Base-by-base conservation (phyloP, 2,329 filamentous ascomycete species). In the Fusarium austroafricanum region DNA sequence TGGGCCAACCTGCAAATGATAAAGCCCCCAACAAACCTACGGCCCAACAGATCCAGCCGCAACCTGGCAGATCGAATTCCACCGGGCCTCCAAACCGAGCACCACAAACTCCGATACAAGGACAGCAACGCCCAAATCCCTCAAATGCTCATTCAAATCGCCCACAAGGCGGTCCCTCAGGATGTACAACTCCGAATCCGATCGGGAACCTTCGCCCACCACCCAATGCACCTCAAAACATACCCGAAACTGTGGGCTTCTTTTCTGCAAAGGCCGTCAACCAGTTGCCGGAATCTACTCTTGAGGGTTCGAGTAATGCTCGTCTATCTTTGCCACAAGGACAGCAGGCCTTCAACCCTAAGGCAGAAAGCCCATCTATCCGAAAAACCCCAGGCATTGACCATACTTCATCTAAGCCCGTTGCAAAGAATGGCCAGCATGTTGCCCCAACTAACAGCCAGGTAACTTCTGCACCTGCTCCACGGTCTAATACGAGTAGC, bases 341-440 rank as follows among this genome's bases (percentile, higher is more conserved):
- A 10, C 81, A 81, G 23, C 84, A 87, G 14, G 81, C 84, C 23
- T 95, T 94, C 77, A 91, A 94, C 71, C 91, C 91, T 4, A 89
- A 89, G 59, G 85, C 89, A 8, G 91, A 94, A 73, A 93, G 90
- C 64, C 94, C 94, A 0, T 96, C 94, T 1, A 94, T 97, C 75
- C 88, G 93, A 64, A 94, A 95, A 76, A 97, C 95, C 1, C 91
- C 92, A 0, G 94, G 94, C 4, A 86, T 97, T 38, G 93, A 97
- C 73, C 93, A 96, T 75, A 89, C 82, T 21, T 90, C 88, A 51
- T 94, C 92, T 6, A 90, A 90, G 52, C 93, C 94, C 0, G 81
- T 97, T 3, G 86, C 85, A 6, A 86, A 85, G 65, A 84, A 82
- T 44, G 80, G 83, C 0, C 82, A 86, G 65, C 86, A 89, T 59